phyloP scores from a whole-genome alignment of 1,139 yeast species.

The Sugiyamaella pinicola region DNA sequence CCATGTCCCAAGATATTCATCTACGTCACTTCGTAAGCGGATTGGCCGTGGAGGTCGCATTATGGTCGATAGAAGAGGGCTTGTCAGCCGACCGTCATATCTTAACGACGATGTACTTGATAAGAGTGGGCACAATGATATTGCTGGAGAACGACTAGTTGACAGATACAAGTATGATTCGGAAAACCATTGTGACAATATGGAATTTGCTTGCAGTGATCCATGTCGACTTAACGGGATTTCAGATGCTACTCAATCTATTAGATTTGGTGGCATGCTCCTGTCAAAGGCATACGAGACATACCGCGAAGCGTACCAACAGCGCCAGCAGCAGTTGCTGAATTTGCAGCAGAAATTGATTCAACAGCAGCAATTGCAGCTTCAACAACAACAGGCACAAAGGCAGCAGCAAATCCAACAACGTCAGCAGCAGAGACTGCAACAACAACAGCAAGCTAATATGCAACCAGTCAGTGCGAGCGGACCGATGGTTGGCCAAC shows the following conservation, averaged over 20 bases:
- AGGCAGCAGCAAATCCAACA: constrained; percentile 30
- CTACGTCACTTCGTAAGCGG: constrained; percentile 65
- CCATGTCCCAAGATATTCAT: constrained; percentile 40
- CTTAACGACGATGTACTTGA: constrained; percentile 35
- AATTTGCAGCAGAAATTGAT: constrained; percentile 42
- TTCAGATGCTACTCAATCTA: constrained; percentile 83
- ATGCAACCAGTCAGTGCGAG: background rate
- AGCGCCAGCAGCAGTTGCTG: constrained; percentile 48
- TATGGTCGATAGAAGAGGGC: constrained; percentile 71
- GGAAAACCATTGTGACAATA: constrained; percentile 55
- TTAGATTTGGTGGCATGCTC: constrained; percentile 89
- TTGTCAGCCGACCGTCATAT: constrained; percentile 32
- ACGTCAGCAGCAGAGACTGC: constrained; percentile 25
- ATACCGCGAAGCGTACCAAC: constrained; percentile 56
- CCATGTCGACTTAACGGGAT: constrained; percentile 77
- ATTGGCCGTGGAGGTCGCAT: constrained; percentile 70
- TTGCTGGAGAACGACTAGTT: constrained; percentile 52
- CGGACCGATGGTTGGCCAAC: background rate
- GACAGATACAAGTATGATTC: constrained; percentile 79
- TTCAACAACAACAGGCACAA: constrained; percentile 36
- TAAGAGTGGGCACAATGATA: constrained; percentile 31
- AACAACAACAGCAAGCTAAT: constrained; percentile 9
- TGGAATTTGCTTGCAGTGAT: constrained; percentile 59
- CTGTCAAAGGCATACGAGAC: constrained; percentile 79
- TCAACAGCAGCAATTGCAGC: constrained; percentile 37